Conservation (phyloP, 1,284 basidiomycete genomes). For the Sutorius eximius region DNA sequence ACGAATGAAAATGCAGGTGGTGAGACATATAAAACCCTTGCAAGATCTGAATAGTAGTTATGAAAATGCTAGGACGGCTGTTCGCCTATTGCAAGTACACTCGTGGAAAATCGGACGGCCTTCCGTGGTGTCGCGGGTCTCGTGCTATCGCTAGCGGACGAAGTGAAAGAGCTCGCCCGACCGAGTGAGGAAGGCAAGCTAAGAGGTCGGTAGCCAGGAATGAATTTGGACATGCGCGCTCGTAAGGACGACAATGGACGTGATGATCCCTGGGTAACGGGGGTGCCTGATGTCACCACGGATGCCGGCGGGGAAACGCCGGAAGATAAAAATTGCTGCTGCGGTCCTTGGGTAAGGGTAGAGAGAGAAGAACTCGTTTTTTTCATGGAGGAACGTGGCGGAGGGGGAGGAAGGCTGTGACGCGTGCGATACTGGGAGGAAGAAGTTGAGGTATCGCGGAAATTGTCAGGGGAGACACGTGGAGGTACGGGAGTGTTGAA, state of each 20-base stretch:
- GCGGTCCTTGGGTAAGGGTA: slow-evolving; percentile 35
- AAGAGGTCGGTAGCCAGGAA: slow-evolving; percentile 43
- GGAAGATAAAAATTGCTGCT: slow-evolving; percentile 36
- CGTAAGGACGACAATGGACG: slow-evolving; percentile 44
- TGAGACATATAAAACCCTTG: slow-evolving; percentile 17
- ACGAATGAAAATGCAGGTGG: slow-evolving; percentile 27
- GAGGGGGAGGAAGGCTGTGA: slow-evolving; percentile 49
- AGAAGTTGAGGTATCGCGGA: slow-evolving; percentile 25
- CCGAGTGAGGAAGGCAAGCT: slow-evolving; percentile 39
- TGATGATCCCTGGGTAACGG: slow-evolving; percentile 39
- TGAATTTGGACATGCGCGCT: slow-evolving; percentile 51
- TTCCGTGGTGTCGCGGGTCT: slow-evolving; percentile 46
- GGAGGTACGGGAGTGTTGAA: slow-evolving; percentile 9
- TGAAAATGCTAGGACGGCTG: slow-evolving; percentile 10
- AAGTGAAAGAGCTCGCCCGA: slow-evolving; percentile 35
- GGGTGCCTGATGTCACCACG: slow-evolving; percentile 44
- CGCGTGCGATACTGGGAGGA: slow-evolving; percentile 30
- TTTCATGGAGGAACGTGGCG: slow-evolving; percentile 61
- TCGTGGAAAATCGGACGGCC: slow-evolving; percentile 56
- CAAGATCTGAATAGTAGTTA: slow-evolving; percentile 1
- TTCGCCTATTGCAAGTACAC: slow-evolving; percentile 34
- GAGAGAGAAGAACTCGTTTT: slow-evolving; percentile 38
- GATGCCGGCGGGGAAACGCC: slow-evolving; percentile 50
- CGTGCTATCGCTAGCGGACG: slow-evolving; percentile 40
- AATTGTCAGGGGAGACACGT: slow-evolving; percentile 14